Conservation (phyloP, 2,329 filamentous ascomycete genomes). For the Diplodia seriata region DNA sequence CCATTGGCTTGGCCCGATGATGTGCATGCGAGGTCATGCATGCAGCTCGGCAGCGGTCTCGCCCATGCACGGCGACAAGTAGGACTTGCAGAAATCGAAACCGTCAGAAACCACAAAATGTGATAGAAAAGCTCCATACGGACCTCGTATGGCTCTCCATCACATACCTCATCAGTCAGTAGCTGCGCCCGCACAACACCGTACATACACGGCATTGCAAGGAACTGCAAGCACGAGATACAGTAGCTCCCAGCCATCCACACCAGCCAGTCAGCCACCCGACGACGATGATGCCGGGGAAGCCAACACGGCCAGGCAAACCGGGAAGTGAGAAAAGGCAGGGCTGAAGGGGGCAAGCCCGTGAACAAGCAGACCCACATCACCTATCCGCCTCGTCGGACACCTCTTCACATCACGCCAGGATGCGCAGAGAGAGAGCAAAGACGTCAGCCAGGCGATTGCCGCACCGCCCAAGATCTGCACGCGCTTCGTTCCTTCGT, state of each 20-base stretch:
- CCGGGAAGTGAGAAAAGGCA: too few relatives aligned
- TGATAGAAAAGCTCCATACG: slow-evolving; percentile 7
- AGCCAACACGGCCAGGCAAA: too few relatives aligned
- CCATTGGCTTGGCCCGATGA: background rate
- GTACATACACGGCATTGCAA: background rate
- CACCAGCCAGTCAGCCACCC: background rate
- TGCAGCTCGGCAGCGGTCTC: background rate
- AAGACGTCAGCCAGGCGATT: too few relatives aligned
- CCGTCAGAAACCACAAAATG: slow-evolving; percentile 8
- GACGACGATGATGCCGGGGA: background rate
- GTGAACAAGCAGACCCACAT: background rate
- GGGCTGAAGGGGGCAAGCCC: background rate
- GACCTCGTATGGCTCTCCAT: slow-evolving; percentile 4
- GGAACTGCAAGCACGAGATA: background rate
- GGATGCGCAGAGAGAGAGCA: background rate
- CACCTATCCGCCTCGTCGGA: background rate
- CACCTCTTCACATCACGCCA: background rate
- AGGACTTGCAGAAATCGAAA: background rate
- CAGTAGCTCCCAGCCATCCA: background rate
- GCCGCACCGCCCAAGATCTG: background rate
- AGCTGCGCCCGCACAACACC: background rate
- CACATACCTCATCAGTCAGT: slow-evolving; percentile 14
- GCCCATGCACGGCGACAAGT: background rate
- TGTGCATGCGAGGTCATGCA: slow-evolving; percentile 6
- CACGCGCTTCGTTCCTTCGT: background rate